phyloP scores from a whole-genome alignment of 148 eudicot species.

The Amaranthus cruentus region DNA sequence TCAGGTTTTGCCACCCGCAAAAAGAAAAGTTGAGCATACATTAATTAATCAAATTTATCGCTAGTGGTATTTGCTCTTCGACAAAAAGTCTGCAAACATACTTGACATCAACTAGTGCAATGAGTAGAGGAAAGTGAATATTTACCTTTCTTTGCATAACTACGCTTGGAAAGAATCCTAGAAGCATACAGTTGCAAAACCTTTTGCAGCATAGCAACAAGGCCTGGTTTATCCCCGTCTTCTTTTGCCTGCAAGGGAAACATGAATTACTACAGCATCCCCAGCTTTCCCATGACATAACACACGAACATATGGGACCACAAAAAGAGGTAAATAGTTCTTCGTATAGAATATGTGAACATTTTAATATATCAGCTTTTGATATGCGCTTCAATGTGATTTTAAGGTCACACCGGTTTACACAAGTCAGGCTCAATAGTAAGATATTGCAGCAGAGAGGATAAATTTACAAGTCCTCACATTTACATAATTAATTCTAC shows the following conservation, averaged over 20 bases:
- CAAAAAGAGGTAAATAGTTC: neutral
- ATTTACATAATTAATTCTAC: too few species aligned
- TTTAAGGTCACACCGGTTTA: neutral
- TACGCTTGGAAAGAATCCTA: slow-evolving; percentile 80
- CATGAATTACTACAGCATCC: slow-evolving; percentile 5
- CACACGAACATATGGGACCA: neutral
- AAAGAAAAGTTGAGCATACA: neutral
- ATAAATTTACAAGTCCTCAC: neutral
- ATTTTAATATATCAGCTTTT: neutral
- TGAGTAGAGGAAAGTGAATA: neutral
- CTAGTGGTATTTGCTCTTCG: neutral
- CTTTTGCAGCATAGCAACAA: slow-evolving; percentile 94
- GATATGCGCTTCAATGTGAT: neutral
- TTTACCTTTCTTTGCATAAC: slow-evolving; percentile 91
- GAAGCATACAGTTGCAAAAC: slow-evolving; percentile 93
- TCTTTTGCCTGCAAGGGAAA: slow-evolving; percentile 60
- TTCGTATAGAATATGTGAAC: too few species aligned
- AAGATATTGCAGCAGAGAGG: neutral
- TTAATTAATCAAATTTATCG: neutral
- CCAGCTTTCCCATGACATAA: neutral
- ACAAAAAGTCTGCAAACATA: neutral
- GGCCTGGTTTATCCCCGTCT: slow-evolving; percentile 96
- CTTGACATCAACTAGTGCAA: neutral
- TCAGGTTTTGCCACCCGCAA: too few species aligned
- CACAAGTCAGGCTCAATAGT: neutral